phyloP scores from a whole-genome alignment of 345 rosid species.

The Zanthoxylum bungeanum region DNA sequence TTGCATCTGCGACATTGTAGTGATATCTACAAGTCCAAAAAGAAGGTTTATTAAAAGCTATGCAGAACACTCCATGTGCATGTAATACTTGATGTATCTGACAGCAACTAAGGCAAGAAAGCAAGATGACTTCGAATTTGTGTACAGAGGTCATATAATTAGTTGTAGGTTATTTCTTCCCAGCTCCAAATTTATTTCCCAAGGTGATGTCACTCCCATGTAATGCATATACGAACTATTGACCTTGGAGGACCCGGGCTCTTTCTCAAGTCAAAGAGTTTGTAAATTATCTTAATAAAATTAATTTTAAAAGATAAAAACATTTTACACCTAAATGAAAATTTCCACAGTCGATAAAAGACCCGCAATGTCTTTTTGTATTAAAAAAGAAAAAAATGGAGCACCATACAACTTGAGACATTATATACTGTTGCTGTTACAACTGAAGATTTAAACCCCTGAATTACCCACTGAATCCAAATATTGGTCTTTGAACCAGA shows the following conservation, averaged over 20 bases:
- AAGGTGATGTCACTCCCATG: not conserved
- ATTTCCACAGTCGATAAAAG: not conserved
- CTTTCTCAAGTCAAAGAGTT: not conserved
- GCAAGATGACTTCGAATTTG: not conserved
- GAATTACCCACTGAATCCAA: not conserved
- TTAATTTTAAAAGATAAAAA: not conserved
- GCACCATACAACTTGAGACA: not conserved
- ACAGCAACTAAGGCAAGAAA: not conserved
- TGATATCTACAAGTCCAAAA: conserved; percentile 65
- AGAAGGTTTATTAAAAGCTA: conserved; percentile 5
- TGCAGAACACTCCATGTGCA: not conserved
- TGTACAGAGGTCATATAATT: not conserved
- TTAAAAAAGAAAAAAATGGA: not conserved
- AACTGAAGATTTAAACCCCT: not conserved
- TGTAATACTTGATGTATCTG: not conserved
- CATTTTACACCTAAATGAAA: not conserved
- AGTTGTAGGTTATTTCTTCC: not conserved
- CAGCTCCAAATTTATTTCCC: not conserved
- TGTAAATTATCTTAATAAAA: not conserved
- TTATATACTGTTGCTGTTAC: not conserved
- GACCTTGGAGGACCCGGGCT: not conserved
- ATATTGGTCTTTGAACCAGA: not conserved
- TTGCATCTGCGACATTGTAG: conserved; percentile 81
- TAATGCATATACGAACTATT: not conserved
- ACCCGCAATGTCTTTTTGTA: not conserved